Evolutionary conservation across 1,139 yeast genomes (phyloP).

Genomic region (Sugiyamaella castrensis): DNA sequence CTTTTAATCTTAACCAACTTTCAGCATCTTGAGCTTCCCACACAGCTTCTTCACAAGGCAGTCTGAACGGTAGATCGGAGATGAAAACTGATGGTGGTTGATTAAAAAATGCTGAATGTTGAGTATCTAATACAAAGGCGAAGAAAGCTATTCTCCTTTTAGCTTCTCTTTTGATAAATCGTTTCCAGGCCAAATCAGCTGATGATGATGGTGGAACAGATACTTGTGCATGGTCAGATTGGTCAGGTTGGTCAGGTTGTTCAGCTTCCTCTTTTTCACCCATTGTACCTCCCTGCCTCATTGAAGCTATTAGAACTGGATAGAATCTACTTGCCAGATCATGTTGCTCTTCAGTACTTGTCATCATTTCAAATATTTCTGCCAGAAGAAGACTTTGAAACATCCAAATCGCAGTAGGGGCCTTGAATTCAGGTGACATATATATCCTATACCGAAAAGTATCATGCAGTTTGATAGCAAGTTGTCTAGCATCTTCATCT

Average conservation of each 20-base stretch:
- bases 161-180: slow-evolving; percentile 27
- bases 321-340: slow-evolving; percentile 31
- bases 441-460: slow-evolving; percentile 59
- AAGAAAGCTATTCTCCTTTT: slow-evolving; percentile 28
- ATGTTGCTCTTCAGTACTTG: slow-evolving; percentile 50
- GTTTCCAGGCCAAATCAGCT: slow-evolving; percentile 25
- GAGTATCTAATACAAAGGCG: slow-evolving; percentile 30
- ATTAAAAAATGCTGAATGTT: slow-evolving; percentile 28
- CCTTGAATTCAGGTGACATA: slow-evolving; percentile 53
- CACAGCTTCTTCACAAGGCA: slow-evolving; percentile 29
- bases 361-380: slow-evolving; percentile 62
- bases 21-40: slow-evolving; percentile 29
- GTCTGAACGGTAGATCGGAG: slow-evolving; percentile 26
- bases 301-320: slow-evolving; percentile 28
- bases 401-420: slow-evolving; percentile 61
- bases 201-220: too few species aligned
- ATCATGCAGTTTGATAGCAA: slow-evolving; percentile 49
- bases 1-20: slow-evolving; percentile 20
- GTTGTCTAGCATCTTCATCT: slow-evolving; percentile 30
- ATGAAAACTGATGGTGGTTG: slow-evolving; percentile 31
- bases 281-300: slow-evolving; percentile 27
- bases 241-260: slow-evolving; percentile 2
- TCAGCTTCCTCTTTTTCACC: slow-evolving; percentile 15
- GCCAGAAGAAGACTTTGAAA: slow-evolving; percentile 59
- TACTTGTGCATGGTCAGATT: slow-evolving; percentile 5